Evolutionary conservation across 2,329 filamentous ascomycete genomes (phyloP).

Genomic region (Paramyrothecium sp.): DNA sequence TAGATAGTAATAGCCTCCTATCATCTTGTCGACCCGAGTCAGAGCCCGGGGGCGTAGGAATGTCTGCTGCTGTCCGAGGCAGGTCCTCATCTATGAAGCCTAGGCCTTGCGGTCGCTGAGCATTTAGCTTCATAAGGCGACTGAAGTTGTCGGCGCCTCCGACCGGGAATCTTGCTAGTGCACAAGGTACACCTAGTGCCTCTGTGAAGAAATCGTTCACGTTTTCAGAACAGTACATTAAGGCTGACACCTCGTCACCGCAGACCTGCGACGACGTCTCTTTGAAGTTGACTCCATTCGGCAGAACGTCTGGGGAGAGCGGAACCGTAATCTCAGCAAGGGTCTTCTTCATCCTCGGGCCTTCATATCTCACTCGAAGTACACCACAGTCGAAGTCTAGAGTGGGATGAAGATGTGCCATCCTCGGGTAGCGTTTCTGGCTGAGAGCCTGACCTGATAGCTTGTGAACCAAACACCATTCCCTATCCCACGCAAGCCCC

Average conservation of each 20-base stretch:
- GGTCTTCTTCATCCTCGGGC: conserved; percentile 30
- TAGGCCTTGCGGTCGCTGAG: conserved; percentile 49
- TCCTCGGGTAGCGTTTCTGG: conserved; percentile 84
- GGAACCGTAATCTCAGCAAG: neutral
- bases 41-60: conserved; percentile 57
- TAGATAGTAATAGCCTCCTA: conserved; percentile 73
- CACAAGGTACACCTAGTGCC: conserved; percentile 75
- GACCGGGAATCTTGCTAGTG: conserved; percentile 79
- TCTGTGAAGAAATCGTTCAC: conserved; percentile 77
- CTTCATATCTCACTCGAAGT: conserved; percentile 57
- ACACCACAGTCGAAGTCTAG: conserved; percentile 69
- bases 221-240: conserved; percentile 63
- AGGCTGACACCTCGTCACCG: conserved; percentile 72
- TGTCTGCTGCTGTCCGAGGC: conserved; percentile 40
- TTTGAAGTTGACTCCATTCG: neutral
- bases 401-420: conserved; percentile 77
- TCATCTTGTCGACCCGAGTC: conserved; percentile 42
- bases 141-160: conserved; percentile 57
- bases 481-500: conserved; percentile 89
- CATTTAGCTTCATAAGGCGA: conserved; percentile 69
- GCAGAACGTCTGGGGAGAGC: neutral
- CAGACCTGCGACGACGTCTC: conserved; percentile 68
- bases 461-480: conserved; percentile 91
- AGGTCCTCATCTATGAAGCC: conserved; percentile 32
- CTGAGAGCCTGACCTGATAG: conserved; percentile 82